Evolutionary conservation across 352 stramenopile species (phyloP).

Genomic region (Globisporangium recalcitrans): DNA sequence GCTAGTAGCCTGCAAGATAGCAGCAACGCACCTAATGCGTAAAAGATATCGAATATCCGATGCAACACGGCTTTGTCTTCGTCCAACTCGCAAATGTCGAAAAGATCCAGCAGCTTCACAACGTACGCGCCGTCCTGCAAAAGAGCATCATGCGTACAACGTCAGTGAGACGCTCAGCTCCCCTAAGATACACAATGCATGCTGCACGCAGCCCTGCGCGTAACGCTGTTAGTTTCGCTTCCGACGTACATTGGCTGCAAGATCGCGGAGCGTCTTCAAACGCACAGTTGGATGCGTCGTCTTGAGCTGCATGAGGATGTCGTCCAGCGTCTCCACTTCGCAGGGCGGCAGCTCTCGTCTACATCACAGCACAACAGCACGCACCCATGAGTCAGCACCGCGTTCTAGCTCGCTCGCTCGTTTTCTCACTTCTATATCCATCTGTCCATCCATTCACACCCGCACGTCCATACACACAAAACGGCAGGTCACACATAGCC

Average conservation of each 20-base stretch:
- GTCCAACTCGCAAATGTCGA: constrained; percentile 66
- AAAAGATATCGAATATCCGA: constrained; percentile 74
- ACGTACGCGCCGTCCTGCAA: constrained; percentile 63
- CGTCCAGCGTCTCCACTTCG: constrained; percentile 58
- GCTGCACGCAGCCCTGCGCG: background rate
- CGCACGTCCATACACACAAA: background rate
- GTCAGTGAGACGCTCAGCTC: background rate
- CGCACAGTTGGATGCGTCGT: constrained; percentile 49
- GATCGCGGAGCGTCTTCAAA: constrained; percentile 41
- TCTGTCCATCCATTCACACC: constrained; percentile 1
- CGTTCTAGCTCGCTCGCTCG: background rate
- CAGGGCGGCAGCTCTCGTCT: constrained; percentile 60
- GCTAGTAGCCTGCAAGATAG: background rate
- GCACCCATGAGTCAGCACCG: constrained; percentile 4
- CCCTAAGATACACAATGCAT: background rate
- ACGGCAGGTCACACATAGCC: background rate
- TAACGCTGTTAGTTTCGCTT: background rate
- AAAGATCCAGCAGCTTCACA: constrained; percentile 67
- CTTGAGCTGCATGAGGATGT: constrained; percentile 60
- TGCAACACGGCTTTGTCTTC: constrained; percentile 53
- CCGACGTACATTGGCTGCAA: constrained; percentile 35
- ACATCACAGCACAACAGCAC: constrained; percentile 6
- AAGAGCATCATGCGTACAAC: background rate
- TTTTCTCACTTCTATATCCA: background rate
- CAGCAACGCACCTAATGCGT: constrained; percentile 42